Evolutionary conservation across 495 filamentous ascomycete genomes (phyloP).

Genomic region (Hyaloscypha variabilis): DNA sequence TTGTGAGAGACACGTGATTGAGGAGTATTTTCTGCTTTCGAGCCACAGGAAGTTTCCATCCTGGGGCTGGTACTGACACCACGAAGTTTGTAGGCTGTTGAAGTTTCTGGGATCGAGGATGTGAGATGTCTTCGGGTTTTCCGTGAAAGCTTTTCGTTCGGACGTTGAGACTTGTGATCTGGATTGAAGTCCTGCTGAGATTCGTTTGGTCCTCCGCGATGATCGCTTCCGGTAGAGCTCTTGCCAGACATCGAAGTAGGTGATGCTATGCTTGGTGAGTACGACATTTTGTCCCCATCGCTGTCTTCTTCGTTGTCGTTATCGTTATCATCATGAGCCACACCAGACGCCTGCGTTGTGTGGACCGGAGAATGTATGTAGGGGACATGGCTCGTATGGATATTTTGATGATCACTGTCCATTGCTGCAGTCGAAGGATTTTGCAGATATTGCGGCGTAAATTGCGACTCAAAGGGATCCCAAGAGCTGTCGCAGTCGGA

Average conservation of each 20-base stretch:
- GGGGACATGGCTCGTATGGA: no score
- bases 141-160: not conserved
- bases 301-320: not conserved
- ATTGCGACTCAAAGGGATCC: not conserved
- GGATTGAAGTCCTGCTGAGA: no score
- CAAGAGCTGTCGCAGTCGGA: not conserved
- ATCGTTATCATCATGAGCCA: not conserved
- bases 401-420: no score
- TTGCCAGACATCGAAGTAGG: not conserved
- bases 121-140: not conserved
- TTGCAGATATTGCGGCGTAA: not conserved
- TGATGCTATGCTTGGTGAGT: not conserved
- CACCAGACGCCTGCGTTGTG: no score
- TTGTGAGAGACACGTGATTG: not conserved
- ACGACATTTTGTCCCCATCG: no score
- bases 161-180: not conserved
- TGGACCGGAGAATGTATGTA: no score
- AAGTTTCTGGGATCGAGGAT: not conserved
- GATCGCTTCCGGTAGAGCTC: not conserved
- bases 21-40: not conserved
- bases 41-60: not conserved
- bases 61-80: not conserved
- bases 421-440: not conserved
- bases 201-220: no score
- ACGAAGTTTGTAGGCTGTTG: not conserved